Percentiles rank a stretch among this genome's conserved stretches.
Evolutionary conservation across 75 land plant species (phyloP).

Genomic region (Selaginella tamariscina): DNA sequence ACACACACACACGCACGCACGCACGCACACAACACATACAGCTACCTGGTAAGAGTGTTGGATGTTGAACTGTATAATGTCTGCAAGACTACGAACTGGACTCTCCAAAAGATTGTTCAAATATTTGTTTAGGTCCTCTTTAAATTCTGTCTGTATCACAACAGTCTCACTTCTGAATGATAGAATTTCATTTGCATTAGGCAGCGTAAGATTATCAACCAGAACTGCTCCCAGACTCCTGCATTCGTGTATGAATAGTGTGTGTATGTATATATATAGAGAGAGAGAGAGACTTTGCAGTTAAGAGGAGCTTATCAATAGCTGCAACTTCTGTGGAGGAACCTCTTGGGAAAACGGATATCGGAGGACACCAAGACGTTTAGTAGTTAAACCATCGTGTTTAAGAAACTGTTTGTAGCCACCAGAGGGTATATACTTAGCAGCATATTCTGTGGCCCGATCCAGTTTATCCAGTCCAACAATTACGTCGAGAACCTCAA

Average conservation of each 20-base stretch:
- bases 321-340: neutral
- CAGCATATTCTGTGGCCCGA: conserved; percentile 29
- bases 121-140: conserved; percentile 29
- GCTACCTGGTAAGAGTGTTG: conserved; percentile 17
- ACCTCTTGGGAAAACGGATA: conserved; percentile 17
- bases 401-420: conserved; percentile 55
- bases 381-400: conserved; percentile 33
- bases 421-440: conserved; percentile 38
- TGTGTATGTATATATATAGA: too few species aligned
- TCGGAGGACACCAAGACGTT: conserved; percentile 43
- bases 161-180: neutral
- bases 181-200: neutral
- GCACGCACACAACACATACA: neutral
- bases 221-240: conserved; percentile 17
- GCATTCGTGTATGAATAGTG: neutral
- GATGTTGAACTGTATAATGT: conserved; percentile 51
- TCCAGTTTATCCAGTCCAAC: conserved; percentile 43
- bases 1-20: too few species aligned
- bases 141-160: conserved; percentile 34
- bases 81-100: conserved; percentile 41
- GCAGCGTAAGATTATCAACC: conserved; percentile 6
- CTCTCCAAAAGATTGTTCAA: conserved; percentile 29
- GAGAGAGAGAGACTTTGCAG: too few species aligned
- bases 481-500: conserved; percentile 43
- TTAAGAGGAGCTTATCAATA: too few species aligned